Percentiles rank a stretch among this genome's conserved stretches.
These are phyloP conservation scores for Hammondia hammondi DNA, from an alignment of 169 alveolate genomes.

Conservation along the genomic window DNA sequence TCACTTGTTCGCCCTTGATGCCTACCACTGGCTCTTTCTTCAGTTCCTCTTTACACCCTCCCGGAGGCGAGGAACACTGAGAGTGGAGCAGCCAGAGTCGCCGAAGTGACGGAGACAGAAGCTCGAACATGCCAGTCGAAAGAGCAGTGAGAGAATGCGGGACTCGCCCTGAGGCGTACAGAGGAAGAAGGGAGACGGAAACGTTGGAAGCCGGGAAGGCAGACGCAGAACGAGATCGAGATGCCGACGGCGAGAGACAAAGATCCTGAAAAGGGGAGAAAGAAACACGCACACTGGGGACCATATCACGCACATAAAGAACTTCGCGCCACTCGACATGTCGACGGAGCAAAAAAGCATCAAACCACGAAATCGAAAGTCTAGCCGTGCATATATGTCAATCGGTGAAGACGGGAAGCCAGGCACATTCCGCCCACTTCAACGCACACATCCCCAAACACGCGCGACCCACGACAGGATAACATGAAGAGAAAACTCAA, in stretches of 20 bases:
- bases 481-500: no score
- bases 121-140: not conserved
- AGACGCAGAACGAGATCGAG: not conserved
- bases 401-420: no score
- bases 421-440: no score
- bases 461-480: no score
- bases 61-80: not conserved
- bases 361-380: no score
- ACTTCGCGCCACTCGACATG: no score
- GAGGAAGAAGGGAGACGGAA: not conserved
- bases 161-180: not conserved
- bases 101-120: not conserved
- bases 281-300: no score
- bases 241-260: not conserved
- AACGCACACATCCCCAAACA: no score
- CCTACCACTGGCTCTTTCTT: not conserved
- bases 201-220: not conserved
- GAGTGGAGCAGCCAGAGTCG: not conserved
- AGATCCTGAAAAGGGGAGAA: not conserved
- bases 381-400: no score
- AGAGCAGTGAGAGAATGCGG: not conserved
- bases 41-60: not conserved
- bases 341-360: no score
- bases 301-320: no score
- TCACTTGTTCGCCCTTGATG: no score